Conservation (phyloP, 75 land plant genomes). For the Isoetes taiwanensis region DNA sequence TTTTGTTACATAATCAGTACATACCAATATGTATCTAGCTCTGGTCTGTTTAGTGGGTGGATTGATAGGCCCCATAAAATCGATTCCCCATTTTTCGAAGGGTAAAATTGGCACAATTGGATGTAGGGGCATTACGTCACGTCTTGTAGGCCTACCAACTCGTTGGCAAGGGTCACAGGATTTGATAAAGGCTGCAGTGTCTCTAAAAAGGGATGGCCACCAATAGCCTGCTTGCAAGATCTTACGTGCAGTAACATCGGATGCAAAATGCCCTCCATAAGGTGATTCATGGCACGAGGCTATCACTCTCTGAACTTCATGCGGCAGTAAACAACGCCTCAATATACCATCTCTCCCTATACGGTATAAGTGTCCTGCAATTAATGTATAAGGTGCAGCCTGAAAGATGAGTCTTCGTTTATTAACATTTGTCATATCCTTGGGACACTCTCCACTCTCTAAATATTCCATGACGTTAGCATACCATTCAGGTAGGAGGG, state of each 20-base stretch:
- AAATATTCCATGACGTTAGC: too few relatives aligned
- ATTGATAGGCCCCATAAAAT: not conserved
- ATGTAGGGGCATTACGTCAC: not conserved
- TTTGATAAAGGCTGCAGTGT: not conserved
- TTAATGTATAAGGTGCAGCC: too few relatives aligned
- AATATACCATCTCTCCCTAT: conserved; percentile 4
- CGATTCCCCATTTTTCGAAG: not conserved
- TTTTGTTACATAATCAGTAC: not conserved
- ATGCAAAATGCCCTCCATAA: not conserved
- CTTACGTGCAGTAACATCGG: not conserved
- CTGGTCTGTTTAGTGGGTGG: not conserved
- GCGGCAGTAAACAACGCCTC: not conserved
- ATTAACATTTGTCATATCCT: too few relatives aligned
- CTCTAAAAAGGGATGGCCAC: conserved; percentile 10
- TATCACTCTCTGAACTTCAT: not conserved
- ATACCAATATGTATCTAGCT: not conserved
- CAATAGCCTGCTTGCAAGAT: conserved; percentile 1
- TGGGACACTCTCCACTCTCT: too few relatives aligned
- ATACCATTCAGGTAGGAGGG: too few relatives aligned
- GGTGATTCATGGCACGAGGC: not conserved
- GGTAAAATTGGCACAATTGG: not conserved
- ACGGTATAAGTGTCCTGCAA: not conserved
- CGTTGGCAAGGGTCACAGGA: conserved; percentile 9
- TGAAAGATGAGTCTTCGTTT: too few relatives aligned
- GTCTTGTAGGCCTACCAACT: not conserved